Percentiles rank a stretch among this genome's conserved stretches.
Conservation (phyloP, 257 asterid genomes). For the Salvia splendens region DNA sequence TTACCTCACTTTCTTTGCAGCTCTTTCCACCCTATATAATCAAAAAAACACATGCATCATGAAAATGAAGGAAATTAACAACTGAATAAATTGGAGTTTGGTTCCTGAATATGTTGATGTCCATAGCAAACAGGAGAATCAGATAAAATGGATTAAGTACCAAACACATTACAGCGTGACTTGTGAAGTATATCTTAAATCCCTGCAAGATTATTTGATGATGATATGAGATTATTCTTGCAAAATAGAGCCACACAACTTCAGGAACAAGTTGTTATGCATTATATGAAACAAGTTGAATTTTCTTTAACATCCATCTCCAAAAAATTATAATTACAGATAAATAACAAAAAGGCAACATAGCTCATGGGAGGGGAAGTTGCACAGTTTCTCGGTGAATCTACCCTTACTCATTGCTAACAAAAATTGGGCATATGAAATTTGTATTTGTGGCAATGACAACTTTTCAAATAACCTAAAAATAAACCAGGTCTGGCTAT, state of each 20-base stretch:
- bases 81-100: background rate
- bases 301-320: no score
- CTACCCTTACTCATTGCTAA: background rate
- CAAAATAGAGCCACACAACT: slow-evolving; percentile 4
- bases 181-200: background rate
- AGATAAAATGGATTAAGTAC: background rate
- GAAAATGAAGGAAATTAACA: background rate
- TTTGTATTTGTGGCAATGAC: background rate
- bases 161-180: background rate
- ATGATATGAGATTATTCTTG: background rate
- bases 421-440: background rate
- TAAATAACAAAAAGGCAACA: background rate
- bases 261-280: background rate
- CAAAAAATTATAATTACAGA: background rate
- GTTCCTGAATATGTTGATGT: no score
- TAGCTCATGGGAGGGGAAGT: background rate
- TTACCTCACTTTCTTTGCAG: background rate
- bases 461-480: background rate
- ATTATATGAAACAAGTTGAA: background rate
- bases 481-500: no score
- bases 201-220: background rate
- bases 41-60: background rate
- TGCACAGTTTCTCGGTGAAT: background rate
- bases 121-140: no score
- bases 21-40: background rate